Evolutionary conservation across 768 basidiomycete species (phyloP).

Genomic region (Leccinum subtestaceum): DNA sequence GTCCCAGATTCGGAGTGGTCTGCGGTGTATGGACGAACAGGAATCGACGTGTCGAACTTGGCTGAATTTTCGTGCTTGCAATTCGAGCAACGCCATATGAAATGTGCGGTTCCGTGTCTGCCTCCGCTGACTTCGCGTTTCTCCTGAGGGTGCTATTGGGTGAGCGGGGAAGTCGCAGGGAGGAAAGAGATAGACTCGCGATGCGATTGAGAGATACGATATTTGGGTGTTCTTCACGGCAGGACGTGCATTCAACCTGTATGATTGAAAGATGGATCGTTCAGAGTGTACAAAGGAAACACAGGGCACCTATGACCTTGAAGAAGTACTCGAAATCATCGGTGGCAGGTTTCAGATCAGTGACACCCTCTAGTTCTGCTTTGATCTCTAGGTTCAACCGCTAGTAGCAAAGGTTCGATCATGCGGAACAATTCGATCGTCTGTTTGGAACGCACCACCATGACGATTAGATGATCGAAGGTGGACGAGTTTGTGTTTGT

Average conservation of each 20-base stretch:
- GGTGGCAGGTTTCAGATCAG: slow-evolving; percentile 59
- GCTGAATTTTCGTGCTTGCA: slow-evolving; percentile 84
- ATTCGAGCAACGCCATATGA: slow-evolving; percentile 76
- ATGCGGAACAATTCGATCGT: not conserved
- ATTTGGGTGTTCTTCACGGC: slow-evolving; percentile 75
- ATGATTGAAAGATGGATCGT: not conserved
- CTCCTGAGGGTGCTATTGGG: slow-evolving; percentile 44
- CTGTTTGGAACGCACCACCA: slow-evolving; percentile 48
- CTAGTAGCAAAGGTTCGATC: slow-evolving; percentile 30
- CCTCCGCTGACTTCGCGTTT: slow-evolving; percentile 60
- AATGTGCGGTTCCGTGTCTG: slow-evolving; percentile 68
- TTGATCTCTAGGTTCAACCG: slow-evolving; percentile 65
- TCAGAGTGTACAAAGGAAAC: not conserved
- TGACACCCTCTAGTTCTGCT: slow-evolving; percentile 80
- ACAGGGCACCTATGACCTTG: no score
- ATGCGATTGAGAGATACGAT: slow-evolving; percentile 65
- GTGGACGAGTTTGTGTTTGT: slow-evolving; percentile 24
- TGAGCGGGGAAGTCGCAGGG: not conserved
- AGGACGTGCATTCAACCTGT: slow-evolving; percentile 77
- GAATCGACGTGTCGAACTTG: slow-evolving; percentile 60
- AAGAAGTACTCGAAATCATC: slow-evolving; percentile 81
- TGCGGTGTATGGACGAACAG: slow-evolving; percentile 53
- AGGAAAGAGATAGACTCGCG: slow-evolving; percentile 36
- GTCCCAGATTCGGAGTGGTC: slow-evolving; percentile 50
- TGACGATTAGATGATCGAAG: slow-evolving; percentile 19